A percentile compares a stretch with the other conserved stretches of the same genome.
Evolutionary conservation across 352 stramenopile species (phyloP).

Genomic region (Phytophthora brassicae): DNA sequence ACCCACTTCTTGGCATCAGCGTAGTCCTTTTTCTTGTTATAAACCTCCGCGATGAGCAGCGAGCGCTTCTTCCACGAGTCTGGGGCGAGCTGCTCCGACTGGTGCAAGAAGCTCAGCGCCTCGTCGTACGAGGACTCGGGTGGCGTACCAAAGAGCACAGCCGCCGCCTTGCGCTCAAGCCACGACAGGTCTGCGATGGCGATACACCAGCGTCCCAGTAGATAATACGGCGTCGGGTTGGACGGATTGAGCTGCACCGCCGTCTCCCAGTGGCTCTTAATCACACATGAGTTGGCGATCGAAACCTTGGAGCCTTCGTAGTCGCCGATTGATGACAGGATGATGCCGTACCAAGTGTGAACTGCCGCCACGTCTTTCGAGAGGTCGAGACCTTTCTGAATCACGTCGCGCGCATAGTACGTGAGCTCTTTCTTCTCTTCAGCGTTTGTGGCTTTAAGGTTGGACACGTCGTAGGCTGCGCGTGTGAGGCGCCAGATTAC

Average conservation of each 20-base stretch:
- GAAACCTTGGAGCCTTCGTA: conserved; percentile 86
- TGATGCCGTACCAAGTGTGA: conserved; percentile 88
- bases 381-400: conserved; percentile 52
- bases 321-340: conserved; percentile 80
- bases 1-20: conserved; percentile 69
- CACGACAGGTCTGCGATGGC: conserved; percentile 83
- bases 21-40: conserved; percentile 79
- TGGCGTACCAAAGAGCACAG: conserved; percentile 79
- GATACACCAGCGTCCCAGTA: conserved; percentile 85
- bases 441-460: conserved; percentile 47
- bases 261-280: conserved; percentile 83
- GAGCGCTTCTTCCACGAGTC: conserved; percentile 87
- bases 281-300: conserved; percentile 81
- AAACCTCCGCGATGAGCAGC: conserved; percentile 78
- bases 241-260: conserved; percentile 71
- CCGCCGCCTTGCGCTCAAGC: conserved; percentile 82
- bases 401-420: conserved; percentile 67
- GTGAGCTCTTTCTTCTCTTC: conserved; percentile 78
- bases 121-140: conserved; percentile 85
- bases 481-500: conserved; percentile 71
- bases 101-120: conserved; percentile 69
- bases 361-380: conserved; percentile 62
- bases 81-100: conserved; percentile 73
- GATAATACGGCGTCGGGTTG: conserved; percentile 75
- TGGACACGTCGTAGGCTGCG: conserved; percentile 65